phyloP scores from a whole-genome alignment of 2,329 filamentous ascomycete genomes.

The Neofusicoccum parvum region DNA sequence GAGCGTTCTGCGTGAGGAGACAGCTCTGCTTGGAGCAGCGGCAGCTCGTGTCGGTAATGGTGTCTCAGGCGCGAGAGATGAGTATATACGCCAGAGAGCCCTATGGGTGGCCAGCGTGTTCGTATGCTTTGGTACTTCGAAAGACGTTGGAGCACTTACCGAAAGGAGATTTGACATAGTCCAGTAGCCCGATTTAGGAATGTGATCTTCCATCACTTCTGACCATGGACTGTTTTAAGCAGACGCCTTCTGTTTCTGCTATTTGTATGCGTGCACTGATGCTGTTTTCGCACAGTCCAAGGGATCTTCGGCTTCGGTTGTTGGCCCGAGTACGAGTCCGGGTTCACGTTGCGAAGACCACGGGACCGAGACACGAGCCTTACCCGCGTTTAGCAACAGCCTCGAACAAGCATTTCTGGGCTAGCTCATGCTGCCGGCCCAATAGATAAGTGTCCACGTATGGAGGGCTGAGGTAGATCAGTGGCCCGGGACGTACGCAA shows the following conservation, averaged over 20 bases:
- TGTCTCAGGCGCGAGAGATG: not conserved
- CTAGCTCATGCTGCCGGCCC: not conserved
- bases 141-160: not conserved
- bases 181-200: not conserved
- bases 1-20: slow-evolving; percentile 7
- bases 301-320: not conserved
- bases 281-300: not conserved
- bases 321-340: not conserved
- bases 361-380: not conserved
- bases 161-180: not conserved
- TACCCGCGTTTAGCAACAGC: not conserved
- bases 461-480: not conserved
- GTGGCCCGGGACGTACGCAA: not conserved
- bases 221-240: not conserved
- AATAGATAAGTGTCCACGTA: not conserved
- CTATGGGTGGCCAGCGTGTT: slow-evolving; percentile 9
- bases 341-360: not conserved
- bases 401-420: not conserved
- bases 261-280: not conserved
- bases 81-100: not conserved
- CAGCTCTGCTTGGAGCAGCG: not conserved
- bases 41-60: not conserved
- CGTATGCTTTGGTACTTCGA: not conserved
- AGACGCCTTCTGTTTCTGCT: not conserved
- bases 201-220: not conserved